phyloP scores from a whole-genome alignment of 2,329 filamentous ascomycete species.

The Beauveria brongniartii region DNA sequence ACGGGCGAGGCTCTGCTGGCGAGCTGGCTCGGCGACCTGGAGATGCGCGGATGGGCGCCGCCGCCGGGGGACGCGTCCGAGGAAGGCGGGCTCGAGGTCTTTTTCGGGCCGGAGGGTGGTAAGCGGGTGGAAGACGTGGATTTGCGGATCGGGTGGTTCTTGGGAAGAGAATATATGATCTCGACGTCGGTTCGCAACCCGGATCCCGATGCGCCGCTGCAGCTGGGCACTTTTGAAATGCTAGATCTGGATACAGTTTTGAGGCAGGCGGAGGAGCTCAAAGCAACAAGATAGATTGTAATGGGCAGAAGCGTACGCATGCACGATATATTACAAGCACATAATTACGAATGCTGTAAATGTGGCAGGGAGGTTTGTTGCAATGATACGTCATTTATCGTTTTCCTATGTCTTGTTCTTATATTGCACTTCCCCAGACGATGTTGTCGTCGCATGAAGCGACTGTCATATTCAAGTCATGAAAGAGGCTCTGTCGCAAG shows the following conservation, averaged over 20 bases:
- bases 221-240: slow-evolving; percentile 33
- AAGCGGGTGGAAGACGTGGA: slow-evolving; percentile 25
- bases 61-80: slow-evolving; percentile 36
- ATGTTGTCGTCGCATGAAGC: neutral
- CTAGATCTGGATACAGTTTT: slow-evolving; percentile 39
- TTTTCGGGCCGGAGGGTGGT: slow-evolving; percentile 19
- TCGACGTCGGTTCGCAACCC: slow-evolving; percentile 42
- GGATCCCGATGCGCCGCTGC: slow-evolving; percentile 30
- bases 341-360: neutral
- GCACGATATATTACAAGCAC: neutral
- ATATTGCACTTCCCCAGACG: neutral
- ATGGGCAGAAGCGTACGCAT: neutral
- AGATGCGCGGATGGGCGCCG: slow-evolving; percentile 57
- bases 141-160: slow-evolving; percentile 28
- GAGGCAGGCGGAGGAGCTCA: slow-evolving; percentile 30
- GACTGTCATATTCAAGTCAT: neutral
- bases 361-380: neutral
- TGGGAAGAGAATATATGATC: slow-evolving; percentile 46
- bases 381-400: neutral
- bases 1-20: slow-evolving; percentile 71
- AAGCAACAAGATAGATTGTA: neutral
- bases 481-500: neutral
- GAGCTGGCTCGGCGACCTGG: slow-evolving; percentile 60
- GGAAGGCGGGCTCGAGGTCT: slow-evolving; percentile 21
- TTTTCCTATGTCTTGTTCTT: neutral